Evolutionary conservation across 495 filamentous ascomycete species (phyloP), one percentile per base, ranked within the genome.

Genomic region (Neurospora sp.): DNA sequence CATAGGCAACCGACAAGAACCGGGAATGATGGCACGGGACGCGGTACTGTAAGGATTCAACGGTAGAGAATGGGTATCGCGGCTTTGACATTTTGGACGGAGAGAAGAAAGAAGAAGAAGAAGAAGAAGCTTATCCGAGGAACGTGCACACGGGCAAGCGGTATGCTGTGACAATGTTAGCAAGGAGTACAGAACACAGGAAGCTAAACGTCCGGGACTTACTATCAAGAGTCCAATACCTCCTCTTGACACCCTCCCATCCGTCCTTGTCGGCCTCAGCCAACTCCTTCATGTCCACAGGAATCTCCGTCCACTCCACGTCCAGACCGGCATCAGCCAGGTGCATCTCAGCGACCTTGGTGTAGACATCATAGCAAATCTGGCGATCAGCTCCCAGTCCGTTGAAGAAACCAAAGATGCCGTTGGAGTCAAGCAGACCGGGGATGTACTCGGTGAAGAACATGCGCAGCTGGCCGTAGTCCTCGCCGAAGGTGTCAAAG

Each of bases 401-500:
- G 79, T 98, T 96, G 81, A 98, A 99, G 84, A 97, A 98, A 27
- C 94, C 89, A 83, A 96, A 99, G 20, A 83, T 87, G 0, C 94
- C 93, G 18, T 89, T 81, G 68, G 86, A 82, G 77, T 92, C 90
- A 4, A 99, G 82, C 53, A 98, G 79, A 0, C 88, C 90, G 68
- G 96, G 91, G 0, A 98, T 89, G 74, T 90, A 90, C 79, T 99
- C 95, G 14, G 86, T 89, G 80, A 99, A 97, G 83, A 99, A 99
- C 39, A 89, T 85, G 40, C 90, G 90, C 47, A 99, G 88, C 79
- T 93, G 92, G 6, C 82, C 84, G 82, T 99, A 99, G 65, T 92
- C 90, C 82, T 98, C 96, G 8, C 94, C 96, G 76, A 98, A 99
- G 0, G 96, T 99, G 79, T 98, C 96, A 77, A 97, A 98, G 83